phyloP scores from a whole-genome alignment of 148 eudicot species.

The Simmondsia chinensis region DNA sequence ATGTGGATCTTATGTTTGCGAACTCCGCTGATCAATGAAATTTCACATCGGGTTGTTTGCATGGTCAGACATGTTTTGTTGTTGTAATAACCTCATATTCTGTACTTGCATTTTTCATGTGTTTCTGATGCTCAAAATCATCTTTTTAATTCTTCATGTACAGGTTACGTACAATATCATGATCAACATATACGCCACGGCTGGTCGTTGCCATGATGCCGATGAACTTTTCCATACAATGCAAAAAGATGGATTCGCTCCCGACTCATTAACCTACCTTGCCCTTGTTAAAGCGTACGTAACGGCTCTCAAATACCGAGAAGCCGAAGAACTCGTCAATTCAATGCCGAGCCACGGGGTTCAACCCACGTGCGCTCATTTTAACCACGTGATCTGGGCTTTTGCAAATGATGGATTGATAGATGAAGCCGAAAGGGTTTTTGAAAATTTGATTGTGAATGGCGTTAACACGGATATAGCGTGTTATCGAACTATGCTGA shows the following conservation, averaged over 20 bases:
- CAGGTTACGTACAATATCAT: slow-evolving; percentile 80
- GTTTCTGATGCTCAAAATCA: background rate
- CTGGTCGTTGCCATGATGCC: slow-evolving; percentile 49
- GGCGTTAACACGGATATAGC: slow-evolving; percentile 38
- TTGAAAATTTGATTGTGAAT: slow-evolving; percentile 16
- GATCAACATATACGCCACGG: slow-evolving; percentile 57
- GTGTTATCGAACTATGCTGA: slow-evolving; percentile 32
- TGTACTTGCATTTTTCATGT: background rate
- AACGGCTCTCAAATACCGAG: slow-evolving; percentile 22
- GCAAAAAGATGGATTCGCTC: slow-evolving; percentile 34
- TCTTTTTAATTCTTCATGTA: slow-evolving; percentile 7
- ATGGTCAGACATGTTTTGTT: too few species aligned
- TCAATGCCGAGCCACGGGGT: slow-evolving; percentile 54
- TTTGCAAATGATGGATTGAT: slow-evolving; percentile 42
- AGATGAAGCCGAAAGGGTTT: slow-evolving; percentile 35
- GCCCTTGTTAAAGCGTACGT: slow-evolving; percentile 58
- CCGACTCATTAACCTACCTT: slow-evolving; percentile 62
- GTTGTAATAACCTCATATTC: too few species aligned
- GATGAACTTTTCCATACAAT: slow-evolving; percentile 49
- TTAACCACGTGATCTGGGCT: slow-evolving; percentile 35
- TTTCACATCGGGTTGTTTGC: too few species aligned
- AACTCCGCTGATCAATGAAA: too few species aligned
- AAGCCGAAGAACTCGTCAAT: slow-evolving; percentile 44
- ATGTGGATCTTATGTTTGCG: too few species aligned
- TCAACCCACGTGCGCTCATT: slow-evolving; percentile 52